Evolutionary conservation across 305 asterid species (phyloP), one percentile per base, ranked within the genome.

Genomic region (Plantago coronopus): DNA sequence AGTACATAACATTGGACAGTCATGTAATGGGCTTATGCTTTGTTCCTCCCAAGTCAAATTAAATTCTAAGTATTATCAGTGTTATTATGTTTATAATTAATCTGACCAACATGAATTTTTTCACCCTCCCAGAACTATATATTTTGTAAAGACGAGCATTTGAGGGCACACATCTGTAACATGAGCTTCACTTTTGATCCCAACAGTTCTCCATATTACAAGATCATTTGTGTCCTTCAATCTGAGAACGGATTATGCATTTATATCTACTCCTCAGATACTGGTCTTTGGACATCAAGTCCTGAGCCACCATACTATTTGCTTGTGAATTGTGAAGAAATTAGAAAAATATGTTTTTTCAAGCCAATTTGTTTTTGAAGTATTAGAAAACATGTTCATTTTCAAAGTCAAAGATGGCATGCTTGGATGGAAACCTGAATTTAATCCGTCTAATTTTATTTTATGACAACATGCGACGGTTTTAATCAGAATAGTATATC

Each of bases 81-180:
- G 31, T 15, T 49, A 49, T n/a, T 16, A 20, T 49, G 56, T 49
- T 49, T 49, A 3, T n/a, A 49, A 49, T 18, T n/a, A 49, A 49
- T 18, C 56, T 17, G 17, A 49, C 56, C 5, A 49, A 8, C 4
- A n/a, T 0, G 31, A 49, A 14, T 13, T 49, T n/a, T 21, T n/a
- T 19, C 6, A 22, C 12, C 29, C 29, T 20, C n/a, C 54, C 40
- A 25, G 23, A 48, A 22, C 23, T 22, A 25, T n/a, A n/a, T n/a
- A n/a, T 16, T 7, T 1, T 9, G 40, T 34, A 2, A 34, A 3
- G 54, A 20, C 0, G 3, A 2, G n/a, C 2, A 27, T 34, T 34
- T 1, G 40, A 34, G 40, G 14, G 16, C 9, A 3, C 14, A 8
- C 10, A 49, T 49, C 56, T 19, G 7, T 21, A 17, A 9, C 17